Evolutionary conservation across 2,329 filamentous ascomycete genomes (phyloP).

Genomic region (Ascochyta lentis): DNA sequence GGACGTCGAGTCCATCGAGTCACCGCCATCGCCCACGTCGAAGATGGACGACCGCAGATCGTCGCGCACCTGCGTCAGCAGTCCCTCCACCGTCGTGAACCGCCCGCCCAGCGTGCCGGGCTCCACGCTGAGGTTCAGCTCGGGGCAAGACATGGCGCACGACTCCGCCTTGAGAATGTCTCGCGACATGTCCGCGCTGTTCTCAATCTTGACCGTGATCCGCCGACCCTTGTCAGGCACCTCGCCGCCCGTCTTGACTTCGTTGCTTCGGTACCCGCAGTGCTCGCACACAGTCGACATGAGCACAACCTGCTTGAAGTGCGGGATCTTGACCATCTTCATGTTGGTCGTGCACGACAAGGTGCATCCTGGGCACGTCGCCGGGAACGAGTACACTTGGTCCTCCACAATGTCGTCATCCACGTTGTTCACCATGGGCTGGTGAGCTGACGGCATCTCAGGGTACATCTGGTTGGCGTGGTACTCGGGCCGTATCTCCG

Average conservation of each 20-base stretch:
- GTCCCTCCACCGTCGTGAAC: constrained; percentile 95
- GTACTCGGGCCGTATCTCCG: constrained; percentile 63
- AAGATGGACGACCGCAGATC: constrained; percentile 91
- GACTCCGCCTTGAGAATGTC: constrained; percentile 98
- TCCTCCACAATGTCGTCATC: constrained; percentile 84
- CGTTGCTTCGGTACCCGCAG: constrained; percentile 94
- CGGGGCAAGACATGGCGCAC: constrained; percentile 83
- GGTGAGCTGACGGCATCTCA: constrained; percentile 45
- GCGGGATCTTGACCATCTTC: constrained; percentile 98
- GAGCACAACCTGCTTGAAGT: constrained; percentile 96
- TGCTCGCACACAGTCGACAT: constrained; percentile 93
- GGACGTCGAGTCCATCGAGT: constrained; percentile 73
- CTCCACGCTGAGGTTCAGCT: constrained; percentile 85
- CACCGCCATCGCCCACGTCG: constrained; percentile 75
- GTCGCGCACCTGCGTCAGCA: constrained; percentile 89
- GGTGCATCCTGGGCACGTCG: constrained; percentile 88
- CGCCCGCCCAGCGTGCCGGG: constrained; percentile 93
- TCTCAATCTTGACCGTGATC: constrained; percentile 78
- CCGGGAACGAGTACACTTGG: constrained; percentile 91
- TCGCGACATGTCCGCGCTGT: constrained; percentile 75
- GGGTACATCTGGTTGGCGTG: constrained; percentile 55
- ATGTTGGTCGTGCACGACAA: constrained; percentile 89
- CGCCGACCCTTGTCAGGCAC: constrained; percentile 85
- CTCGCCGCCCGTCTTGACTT: constrained; percentile 96
- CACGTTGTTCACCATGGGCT: constrained; percentile 52